phyloP scores from a whole-genome alignment of 1,284 basidiomycete genomes.

The Psilocybe mexicana region DNA sequence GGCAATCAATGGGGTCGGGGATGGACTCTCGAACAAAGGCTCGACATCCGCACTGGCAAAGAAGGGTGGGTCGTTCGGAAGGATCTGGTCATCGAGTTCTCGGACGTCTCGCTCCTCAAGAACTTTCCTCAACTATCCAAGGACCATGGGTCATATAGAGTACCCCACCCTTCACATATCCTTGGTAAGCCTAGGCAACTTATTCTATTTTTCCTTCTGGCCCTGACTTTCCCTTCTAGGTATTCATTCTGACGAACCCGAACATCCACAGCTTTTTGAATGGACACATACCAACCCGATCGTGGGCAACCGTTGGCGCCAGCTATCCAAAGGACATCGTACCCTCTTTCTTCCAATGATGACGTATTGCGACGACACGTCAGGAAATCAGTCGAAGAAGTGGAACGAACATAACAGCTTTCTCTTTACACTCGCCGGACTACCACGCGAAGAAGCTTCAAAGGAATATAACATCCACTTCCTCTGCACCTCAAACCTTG shows the following conservation, averaged over 20 bases:
- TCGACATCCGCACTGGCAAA: too few relatives aligned
- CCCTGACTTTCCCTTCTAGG: conserved; percentile 21
- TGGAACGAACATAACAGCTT: conserved; percentile 47
- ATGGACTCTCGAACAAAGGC: conserved; percentile 21
- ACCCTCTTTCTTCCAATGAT: conserved; percentile 33
- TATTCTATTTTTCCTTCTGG: conserved; percentile 19
- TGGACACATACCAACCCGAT: conserved; percentile 15
- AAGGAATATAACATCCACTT: conserved; percentile 40
- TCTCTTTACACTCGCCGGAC: conserved; percentile 33
- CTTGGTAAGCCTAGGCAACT: conserved; percentile 23
- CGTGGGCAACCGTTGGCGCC: conserved; percentile 28
- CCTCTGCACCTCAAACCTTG: conserved; percentile 39
- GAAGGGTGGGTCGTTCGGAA: conserved; percentile 11
- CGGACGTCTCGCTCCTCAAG: conserved; percentile 5
- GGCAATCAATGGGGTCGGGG: conserved; percentile 1
- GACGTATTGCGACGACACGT: conserved; percentile 46
- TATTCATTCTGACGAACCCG: background rate
- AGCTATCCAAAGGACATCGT: conserved; percentile 22
- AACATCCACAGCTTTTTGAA: background rate
- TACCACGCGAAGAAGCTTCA: conserved; percentile 24
- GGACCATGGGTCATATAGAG: background rate
- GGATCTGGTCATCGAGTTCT: conserved; percentile 6
- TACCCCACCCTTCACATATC: conserved; percentile 9
- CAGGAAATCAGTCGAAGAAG: conserved; percentile 43
- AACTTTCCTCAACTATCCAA: background rate